Percentiles rank a stretch among this genome's conserved stretches.
phyloP scores from a whole-genome alignment of 257 asterid species.

The Primulina eburnea region DNA sequence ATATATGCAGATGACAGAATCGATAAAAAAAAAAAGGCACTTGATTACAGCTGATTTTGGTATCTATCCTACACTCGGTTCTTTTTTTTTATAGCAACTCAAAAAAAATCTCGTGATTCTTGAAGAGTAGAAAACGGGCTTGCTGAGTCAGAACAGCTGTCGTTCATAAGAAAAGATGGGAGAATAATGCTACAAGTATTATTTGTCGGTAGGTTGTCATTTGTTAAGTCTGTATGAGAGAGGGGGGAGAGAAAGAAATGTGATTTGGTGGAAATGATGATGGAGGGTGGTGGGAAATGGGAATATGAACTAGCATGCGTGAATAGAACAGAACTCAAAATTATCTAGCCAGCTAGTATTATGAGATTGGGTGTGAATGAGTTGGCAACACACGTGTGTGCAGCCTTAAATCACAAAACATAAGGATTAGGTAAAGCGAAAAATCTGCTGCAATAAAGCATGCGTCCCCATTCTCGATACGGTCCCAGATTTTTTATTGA shows the following conservation, averaged over 20 bases:
- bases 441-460: not conserved
- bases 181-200: not conserved
- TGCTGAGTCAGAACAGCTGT: conserved; percentile 27
- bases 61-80: not conserved
- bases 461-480: not conserved
- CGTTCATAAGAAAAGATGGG: conserved; percentile 22
- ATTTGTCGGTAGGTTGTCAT: conserved; percentile 20
- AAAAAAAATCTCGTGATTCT: not conserved
- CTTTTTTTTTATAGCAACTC: not conserved
- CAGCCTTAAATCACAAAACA: not conserved
- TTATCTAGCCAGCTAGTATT: not conserved
- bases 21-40: not conserved
- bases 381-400: conserved; percentile 73
- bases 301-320: conserved; percentile 41
- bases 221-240: not conserved
- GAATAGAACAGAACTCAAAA: conserved; percentile 18
- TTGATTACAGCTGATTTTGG: not conserved
- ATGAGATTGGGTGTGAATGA: conserved; percentile 26
- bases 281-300: conserved; percentile 24
- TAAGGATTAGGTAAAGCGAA: not conserved
- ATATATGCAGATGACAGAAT: not conserved
- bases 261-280: conserved; percentile 19
- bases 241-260: not conserved
- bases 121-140: conserved; percentile 16
- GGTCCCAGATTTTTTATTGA: not conserved